A percentile compares a stretch with the other conserved stretches of the same genome.
Evolutionary conservation across 345 rosid species (phyloP).

Genomic region (Viola odorata): DNA sequence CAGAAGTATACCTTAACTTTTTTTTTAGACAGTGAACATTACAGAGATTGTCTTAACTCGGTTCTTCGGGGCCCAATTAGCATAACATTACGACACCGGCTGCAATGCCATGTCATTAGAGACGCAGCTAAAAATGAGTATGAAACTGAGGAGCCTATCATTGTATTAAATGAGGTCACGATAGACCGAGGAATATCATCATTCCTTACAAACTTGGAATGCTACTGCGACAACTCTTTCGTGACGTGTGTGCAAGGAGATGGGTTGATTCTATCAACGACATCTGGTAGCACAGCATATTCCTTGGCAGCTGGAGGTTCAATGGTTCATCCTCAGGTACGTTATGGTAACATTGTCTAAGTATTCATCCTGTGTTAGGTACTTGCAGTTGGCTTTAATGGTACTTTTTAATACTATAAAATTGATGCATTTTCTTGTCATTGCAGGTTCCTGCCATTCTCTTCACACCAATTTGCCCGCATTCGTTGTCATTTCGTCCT

Average conservation of each 20-base stretch:
- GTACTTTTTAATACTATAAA: neutral
- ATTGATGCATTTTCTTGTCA: constrained; percentile 1
- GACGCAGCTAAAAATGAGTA: constrained; percentile 67
- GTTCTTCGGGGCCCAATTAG: constrained; percentile 81
- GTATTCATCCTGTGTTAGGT: too few species aligned
- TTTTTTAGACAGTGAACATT: constrained; percentile 69
- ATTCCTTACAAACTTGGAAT: constrained; percentile 91
- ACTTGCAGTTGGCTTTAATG: neutral
- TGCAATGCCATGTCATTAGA: constrained; percentile 79
- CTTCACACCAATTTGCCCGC: constrained; percentile 97
- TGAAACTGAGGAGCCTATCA: constrained; percentile 68
- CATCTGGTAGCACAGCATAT: constrained; percentile 99
- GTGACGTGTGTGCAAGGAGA: constrained; percentile 99
- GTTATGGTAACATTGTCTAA: neutral
- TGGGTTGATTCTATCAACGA: constrained; percentile 86
- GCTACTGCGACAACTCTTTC: constrained; percentile 87
- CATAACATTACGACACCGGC: constrained; percentile 83
- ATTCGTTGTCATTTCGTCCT: constrained; percentile 94
- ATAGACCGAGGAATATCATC: constrained; percentile 97
- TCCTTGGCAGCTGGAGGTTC: constrained; percentile 99
- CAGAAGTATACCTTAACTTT: constrained; percentile 33
- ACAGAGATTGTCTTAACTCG: constrained; percentile 73
- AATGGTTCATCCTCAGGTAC: constrained; percentile 99
- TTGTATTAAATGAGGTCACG: constrained; percentile 96
- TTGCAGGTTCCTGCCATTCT: constrained; percentile 92